Evolutionary conservation across 331 rosid genomes (phyloP), one percentile per base, ranked within the genome.

Genomic region (Rhamnella rubrinervis): DNA sequence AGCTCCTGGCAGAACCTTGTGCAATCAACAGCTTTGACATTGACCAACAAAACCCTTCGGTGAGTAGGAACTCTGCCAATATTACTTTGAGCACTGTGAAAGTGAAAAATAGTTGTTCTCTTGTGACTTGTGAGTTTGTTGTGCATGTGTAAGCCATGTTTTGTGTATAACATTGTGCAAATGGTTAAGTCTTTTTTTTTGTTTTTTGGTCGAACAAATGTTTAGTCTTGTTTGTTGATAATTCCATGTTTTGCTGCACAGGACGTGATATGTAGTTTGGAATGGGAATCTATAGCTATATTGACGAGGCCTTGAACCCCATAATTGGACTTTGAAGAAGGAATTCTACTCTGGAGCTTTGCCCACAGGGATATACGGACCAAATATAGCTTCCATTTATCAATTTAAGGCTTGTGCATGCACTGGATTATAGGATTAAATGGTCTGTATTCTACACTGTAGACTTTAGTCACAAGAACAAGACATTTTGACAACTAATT

Each of bases 241-340:
- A 53, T 60, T 67, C 60, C 31, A 51, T 68, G 14, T 47, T 74
- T 68, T 65, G 74, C 65, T 71, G 47, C 61, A 75, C 92, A 93
- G 97, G 96, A 93, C 69, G 89, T 93, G 66, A 87, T 93, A 66
- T 91, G 95, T 71, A 78, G 92, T 72, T 76, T 93, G 83, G 98
- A 91, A 75, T 91, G 98, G 98, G 98, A 93, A 82, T 85, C 98
- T 39, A 78, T 93, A 19, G 93, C 89, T 70, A 84, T 93, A 75
- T 70, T 90, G 75, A 81, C 89, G 55, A 83, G 96, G 75, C 70
- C 82, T 58, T 85, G 68, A 80, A 60, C 69, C 69, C 69, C 64
- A 21, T 59, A 28, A 47, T 46, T 35, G 44, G 35, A 75, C 62
- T 3, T 21, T 57, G 38, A 63, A 47, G 55, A 55, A 67, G 71